A percentile compares a stretch with the other conserved stretches of the same genome.
Evolutionary conservation across 192 early-diverging fungal species (phyloP).

Genomic region (Dissophora globulifera): DNA sequence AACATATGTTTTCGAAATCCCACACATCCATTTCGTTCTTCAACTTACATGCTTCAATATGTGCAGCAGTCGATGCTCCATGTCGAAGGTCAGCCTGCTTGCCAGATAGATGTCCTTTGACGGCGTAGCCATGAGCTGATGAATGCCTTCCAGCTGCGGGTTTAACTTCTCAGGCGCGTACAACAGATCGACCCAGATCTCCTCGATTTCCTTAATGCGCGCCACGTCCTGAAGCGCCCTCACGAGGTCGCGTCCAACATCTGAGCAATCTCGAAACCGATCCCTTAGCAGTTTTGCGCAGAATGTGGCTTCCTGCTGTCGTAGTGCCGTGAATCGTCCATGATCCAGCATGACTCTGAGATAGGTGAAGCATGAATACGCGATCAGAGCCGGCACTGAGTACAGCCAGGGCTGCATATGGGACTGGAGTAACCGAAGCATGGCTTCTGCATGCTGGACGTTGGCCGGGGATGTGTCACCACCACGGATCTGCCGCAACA

Average conservation of each 20-base stretch:
- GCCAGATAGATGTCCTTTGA: constrained; percentile 71
- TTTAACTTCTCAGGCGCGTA: constrained; percentile 62
- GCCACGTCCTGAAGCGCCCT: constrained; percentile 72
- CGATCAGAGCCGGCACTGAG: constrained; percentile 21
- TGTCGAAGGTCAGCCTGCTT: constrained; percentile 71
- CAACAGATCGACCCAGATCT: constrained; percentile 69
- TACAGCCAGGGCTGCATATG: constrained; percentile 48
- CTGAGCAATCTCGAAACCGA: constrained; percentile 66
- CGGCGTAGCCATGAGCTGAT: constrained; percentile 65
- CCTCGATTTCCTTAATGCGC: constrained; percentile 60
- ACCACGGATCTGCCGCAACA: constrained; percentile 70
- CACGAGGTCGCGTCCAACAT: constrained; percentile 74
- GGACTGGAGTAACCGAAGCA: constrained; percentile 60
- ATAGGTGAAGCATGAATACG: constrained; percentile 39
- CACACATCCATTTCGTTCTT: neutral
- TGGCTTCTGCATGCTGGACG: constrained; percentile 55
- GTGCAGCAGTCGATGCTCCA: constrained; percentile 72
- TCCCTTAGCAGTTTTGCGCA: constrained; percentile 63
- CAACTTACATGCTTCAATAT: constrained; percentile 69
- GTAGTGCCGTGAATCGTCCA: constrained; percentile 50
- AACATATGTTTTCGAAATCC: too few species aligned
- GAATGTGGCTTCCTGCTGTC: constrained; percentile 61
- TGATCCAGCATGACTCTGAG: constrained; percentile 66
- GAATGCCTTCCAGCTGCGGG: constrained; percentile 66
- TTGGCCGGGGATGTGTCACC: constrained; percentile 66